Percentiles rank a stretch among this genome's conserved stretches.
Evolutionary conservation across 139 green algal species (phyloP).

Genomic region (Chlorella sorokiniana): DNA sequence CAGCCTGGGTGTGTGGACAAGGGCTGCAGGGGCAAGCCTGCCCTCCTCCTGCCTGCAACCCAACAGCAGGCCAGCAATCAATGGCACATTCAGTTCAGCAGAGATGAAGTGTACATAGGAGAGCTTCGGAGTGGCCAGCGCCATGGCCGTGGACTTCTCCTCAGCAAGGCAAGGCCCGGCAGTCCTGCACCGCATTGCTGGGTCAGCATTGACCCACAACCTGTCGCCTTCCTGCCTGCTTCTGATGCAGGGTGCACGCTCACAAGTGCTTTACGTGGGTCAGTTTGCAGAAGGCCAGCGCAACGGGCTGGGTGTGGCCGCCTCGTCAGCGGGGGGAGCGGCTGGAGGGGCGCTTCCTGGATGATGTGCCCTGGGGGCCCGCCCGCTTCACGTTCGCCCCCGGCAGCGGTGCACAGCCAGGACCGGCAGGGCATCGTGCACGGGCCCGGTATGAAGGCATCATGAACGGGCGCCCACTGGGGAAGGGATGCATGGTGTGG

Average conservation of each 20-base stretch:
- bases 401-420: neutral
- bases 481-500: conserved; percentile 7
- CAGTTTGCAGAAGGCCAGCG: conserved; percentile 6
- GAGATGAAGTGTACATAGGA: conserved; percentile 3
- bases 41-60: neutral
- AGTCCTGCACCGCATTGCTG: no score
- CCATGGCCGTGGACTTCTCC: conserved; percentile 13
- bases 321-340: conserved; percentile 4
- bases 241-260: neutral
- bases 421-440: no score
- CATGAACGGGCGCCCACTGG: conserved; percentile 16
- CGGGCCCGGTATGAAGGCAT: neutral
- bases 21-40: neutral
- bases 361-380: conserved; percentile 19
- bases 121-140: conserved; percentile 3
- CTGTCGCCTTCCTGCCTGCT: neutral
- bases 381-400: neutral
- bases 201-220: no score
- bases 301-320: conserved; percentile 15
- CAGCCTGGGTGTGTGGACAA: neutral
- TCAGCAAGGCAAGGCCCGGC: neutral
- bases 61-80: neutral
- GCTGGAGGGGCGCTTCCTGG: conserved; percentile 9
- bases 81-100: neutral
- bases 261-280: neutral